Conservation (phyloP, 106 monocot genomes). For the Dactylorhiza incarnata region DNA sequence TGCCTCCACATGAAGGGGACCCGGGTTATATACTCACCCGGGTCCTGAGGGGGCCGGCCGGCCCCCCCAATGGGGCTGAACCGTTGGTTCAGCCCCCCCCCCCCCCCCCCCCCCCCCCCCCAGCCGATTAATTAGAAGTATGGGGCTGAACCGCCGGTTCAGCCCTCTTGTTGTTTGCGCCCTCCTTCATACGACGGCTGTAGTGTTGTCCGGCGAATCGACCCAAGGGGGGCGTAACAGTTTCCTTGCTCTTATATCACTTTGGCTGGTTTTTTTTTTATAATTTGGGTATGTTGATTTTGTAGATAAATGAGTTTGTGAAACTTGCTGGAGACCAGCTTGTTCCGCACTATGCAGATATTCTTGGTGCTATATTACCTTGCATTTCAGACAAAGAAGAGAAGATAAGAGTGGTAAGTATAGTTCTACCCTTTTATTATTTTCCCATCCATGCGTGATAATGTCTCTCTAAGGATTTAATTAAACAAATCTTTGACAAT, state of each 20-base stretch:
- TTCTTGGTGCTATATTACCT: slow-evolving; percentile 87
- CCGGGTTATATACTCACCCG: no score
- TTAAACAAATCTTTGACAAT: not conserved
- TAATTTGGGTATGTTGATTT: not conserved
- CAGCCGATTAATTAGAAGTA: no score
- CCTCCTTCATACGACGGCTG: no score
- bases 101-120: no score
- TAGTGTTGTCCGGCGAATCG: no score
- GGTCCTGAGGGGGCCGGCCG: no score
- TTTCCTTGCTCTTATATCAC: not conserved
- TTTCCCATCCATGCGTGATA: not conserved
- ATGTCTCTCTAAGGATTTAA: not conserved
- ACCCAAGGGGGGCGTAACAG: no score
- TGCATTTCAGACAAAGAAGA: slow-evolving; percentile 95
- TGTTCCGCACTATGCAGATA: slow-evolving; percentile 88
- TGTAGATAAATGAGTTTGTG: slow-evolving; percentile 96
- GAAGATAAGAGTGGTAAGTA: slow-evolving; percentile 54
- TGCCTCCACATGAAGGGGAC: no score
- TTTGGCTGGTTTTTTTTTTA: not conserved
- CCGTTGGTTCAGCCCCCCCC: no score
- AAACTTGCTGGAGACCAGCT: slow-evolving; percentile 92
- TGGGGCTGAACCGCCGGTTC: no score
- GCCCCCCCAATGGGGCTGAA: no score
- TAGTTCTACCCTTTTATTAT: not conserved
- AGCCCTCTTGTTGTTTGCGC: no score